phyloP scores from a whole-genome alignment of 176 grass and related monocot genomes.

The Saccharum officinarum region DNA sequence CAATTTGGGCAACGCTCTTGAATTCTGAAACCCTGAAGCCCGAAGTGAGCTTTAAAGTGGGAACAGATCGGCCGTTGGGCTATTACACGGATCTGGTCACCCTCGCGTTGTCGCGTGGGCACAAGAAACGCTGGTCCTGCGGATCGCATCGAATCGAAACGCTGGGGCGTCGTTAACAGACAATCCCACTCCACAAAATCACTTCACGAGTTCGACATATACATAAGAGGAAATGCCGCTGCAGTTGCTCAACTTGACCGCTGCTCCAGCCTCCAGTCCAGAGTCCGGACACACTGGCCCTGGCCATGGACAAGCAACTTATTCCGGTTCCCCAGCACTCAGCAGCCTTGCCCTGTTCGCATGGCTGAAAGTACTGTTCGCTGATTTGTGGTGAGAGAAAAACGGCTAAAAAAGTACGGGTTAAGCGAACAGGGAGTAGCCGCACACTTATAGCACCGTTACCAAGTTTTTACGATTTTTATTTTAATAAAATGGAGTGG shows the following conservation, averaged over 20 bases:
- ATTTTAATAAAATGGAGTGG: background rate
- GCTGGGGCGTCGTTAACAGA: background rate
- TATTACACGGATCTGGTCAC: constrained; percentile 38
- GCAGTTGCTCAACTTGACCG: background rate
- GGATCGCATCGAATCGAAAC: background rate
- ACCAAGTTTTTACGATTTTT: background rate
- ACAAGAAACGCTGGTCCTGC: constrained; percentile 9
- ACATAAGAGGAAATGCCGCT: background rate
- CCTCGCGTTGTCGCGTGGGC: constrained; percentile 44
- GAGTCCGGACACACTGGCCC: too few relatives aligned
- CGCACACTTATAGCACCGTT: background rate
- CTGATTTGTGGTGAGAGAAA: too few relatives aligned
- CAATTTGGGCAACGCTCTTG: background rate
- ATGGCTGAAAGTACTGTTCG: too few relatives aligned
- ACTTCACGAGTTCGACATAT: background rate
- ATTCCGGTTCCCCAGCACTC: constrained; percentile 23
- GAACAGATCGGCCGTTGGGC: constrained; percentile 17
- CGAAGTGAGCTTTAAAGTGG: background rate
- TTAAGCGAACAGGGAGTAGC: too few relatives aligned
- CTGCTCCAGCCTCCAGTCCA: too few relatives aligned
- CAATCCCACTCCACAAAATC: background rate
- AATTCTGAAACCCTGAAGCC: background rate
- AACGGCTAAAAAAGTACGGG: too few relatives aligned
- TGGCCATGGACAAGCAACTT: constrained; percentile 29
- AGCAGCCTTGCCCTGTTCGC: too few relatives aligned